Conservation (phyloP, 805 yeast species). For the Brettanomyces bruxellensis region DNA sequence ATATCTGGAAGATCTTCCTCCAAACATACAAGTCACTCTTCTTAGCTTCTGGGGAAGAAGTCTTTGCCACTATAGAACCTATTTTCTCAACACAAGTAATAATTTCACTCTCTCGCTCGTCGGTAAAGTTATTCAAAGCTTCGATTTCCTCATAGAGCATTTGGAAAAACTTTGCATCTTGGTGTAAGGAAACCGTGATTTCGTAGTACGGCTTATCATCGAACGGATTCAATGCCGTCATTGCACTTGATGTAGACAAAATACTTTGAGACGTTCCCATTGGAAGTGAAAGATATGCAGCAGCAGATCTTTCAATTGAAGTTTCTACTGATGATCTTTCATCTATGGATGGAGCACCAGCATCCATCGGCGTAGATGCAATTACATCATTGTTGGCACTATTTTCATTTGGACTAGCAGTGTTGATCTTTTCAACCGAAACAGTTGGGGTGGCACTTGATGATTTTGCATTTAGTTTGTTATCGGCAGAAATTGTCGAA, state of each 20-base stretch:
- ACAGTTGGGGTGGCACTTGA: background rate
- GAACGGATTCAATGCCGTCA: slow-evolving; percentile 17
- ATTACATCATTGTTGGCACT: background rate
- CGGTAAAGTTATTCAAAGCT: slow-evolving; percentile 35
- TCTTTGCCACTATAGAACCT: slow-evolving; percentile 29
- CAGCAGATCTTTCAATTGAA: background rate
- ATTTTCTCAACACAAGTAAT: slow-evolving; percentile 33
- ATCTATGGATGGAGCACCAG: background rate
- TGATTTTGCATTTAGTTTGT: background rate
- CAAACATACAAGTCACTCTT: slow-evolving; percentile 54
- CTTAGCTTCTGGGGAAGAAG: slow-evolving; percentile 32
- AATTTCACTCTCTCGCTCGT: slow-evolving; percentile 34
- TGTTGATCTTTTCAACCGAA: background rate
- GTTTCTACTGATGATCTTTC: slow-evolving; percentile 1
- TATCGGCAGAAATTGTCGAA: too few species aligned
- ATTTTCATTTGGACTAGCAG: background rate
- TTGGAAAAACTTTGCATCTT: slow-evolving; percentile 53
- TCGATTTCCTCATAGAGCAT: slow-evolving; percentile 47
- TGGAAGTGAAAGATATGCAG: background rate
- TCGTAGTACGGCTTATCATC: slow-evolving; percentile 15
- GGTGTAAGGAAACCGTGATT: slow-evolving; percentile 32
- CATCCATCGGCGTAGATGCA: background rate
- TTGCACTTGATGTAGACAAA: slow-evolving; percentile 4
- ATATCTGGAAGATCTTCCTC: slow-evolving; percentile 59
- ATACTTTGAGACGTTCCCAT: background rate